A percentile compares a stretch with the other conserved stretches of the same genome.
Evolutionary conservation across 148 eudicot species (phyloP).

Genomic region (Pharnaceum exiguum): DNA sequence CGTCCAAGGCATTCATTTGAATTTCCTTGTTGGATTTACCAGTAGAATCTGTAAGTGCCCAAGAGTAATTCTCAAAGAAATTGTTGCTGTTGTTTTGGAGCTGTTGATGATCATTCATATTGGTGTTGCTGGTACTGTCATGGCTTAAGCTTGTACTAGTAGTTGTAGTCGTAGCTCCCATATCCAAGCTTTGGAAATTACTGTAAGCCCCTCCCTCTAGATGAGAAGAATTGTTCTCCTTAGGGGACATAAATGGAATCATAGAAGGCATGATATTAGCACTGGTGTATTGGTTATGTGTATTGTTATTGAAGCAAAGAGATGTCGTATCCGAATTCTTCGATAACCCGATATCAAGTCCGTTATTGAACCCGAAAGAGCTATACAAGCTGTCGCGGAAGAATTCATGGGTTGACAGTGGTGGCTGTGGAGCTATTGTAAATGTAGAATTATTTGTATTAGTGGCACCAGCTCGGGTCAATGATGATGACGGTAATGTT

Average conservation of each 20-base stretch:
- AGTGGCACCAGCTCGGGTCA: neutral
- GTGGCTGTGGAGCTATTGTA: constrained; percentile 17
- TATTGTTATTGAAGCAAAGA: constrained; percentile 30
- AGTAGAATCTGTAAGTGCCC: constrained; percentile 31
- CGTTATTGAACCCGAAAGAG: constrained; percentile 23
- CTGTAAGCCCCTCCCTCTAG: neutral
- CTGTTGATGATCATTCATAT: constrained; percentile 14
- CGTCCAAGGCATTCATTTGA: constrained; percentile 8
- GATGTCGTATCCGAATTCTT: constrained; percentile 23
- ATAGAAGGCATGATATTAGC: constrained; percentile 21
- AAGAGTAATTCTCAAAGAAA: constrained; percentile 38
- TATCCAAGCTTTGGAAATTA: constrained; percentile 2
- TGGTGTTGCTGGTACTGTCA: constrained; percentile 15
- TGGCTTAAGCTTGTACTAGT: constrained; percentile 26
- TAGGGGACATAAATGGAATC: constrained; percentile 31
- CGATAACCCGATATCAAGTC: constrained; percentile 5
- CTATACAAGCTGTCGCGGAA: constrained; percentile 23
- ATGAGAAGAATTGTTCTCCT: constrained; percentile 5
- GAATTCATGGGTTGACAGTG: constrained; percentile 35
- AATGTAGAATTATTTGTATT: constrained; percentile 3
- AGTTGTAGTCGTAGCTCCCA: constrained; percentile 2
- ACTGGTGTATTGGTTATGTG: constrained; percentile 13
- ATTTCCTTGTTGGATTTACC: constrained; percentile 6
- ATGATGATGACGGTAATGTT: constrained; percentile 15
- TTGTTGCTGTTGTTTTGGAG: constrained; percentile 12